Base-by-base conservation (phyloP, 306 rosid species). In the Ormosia emarginata region DNA sequence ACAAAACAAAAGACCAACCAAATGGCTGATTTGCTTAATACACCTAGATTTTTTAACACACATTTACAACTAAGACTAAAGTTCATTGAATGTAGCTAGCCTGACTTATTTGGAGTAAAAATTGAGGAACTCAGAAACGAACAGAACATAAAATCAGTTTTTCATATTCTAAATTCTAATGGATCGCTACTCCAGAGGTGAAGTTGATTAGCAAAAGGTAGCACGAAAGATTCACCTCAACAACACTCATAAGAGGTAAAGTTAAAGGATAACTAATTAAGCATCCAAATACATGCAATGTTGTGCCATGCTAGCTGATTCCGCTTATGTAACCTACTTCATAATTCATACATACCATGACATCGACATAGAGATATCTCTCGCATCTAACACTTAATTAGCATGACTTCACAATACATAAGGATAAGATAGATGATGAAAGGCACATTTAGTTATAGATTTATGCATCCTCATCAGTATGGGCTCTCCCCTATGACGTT, bases 401-500 rank as follows among this genome's bases (percentile, higher is more conserved):
- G 74, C 74, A 43, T 67, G 7, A 14, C 17, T 63, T 56, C 62
- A 55, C 3, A 57, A 58, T 3, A 37, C 41, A 75, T n/a, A 7
- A 53, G 15, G 15, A 53, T 9, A 6, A n/a, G 15, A 57, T 0
- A 9, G 24, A 58, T 30, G 12, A 34, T 63, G 44, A 34, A 10
- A 32, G 3, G 1, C n/a, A 39, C 17, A 46, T 10, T 10, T 46
- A 8, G 7, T 0, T 0, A 11, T 14, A n/a, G n/a, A n/a, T n/a
- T n/a, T n/a, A n/a, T n/a, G n/a, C 24, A 2, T 57, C 78, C 86
- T 14, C n/a, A 2, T 69, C 86, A 92, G 49, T 84, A 96, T 0
- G 99, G 99, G 63, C 50, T 77, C 46, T 93, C 97, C 3, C 98
- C 98, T 1, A 88, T 33, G 14, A 87, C 71, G 66, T 93, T 93